Evolutionary conservation across 495 filamentous ascomycete genomes (phyloP).

Genomic region (Penicillium fimorum): DNA sequence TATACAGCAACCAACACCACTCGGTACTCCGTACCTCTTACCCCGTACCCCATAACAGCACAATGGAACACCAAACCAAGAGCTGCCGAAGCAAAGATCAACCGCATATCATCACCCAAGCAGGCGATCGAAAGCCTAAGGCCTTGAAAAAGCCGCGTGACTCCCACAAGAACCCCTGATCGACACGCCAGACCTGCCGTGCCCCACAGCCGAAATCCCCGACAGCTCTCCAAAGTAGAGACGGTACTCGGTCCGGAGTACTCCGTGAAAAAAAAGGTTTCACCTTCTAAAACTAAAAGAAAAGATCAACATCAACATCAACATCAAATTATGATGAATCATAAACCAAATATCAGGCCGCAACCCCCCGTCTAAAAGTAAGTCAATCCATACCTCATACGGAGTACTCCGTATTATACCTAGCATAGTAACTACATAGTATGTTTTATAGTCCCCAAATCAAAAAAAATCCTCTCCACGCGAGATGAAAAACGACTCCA

Average conservation of each 20-base stretch:
- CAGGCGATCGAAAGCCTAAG: slow-evolving; percentile 5
- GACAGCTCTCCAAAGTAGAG: background rate
- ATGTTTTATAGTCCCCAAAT: no score
- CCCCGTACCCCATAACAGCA: background rate
- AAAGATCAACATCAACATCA: background rate
- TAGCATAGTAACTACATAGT: no score
- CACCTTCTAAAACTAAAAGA: background rate
- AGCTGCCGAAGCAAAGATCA: background rate
- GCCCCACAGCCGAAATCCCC: background rate
- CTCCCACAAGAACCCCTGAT: slow-evolving; percentile 6
- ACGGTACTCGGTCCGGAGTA: background rate
- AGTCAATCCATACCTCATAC: background rate
- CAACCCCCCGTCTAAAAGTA: background rate
- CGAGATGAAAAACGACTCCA: no score
- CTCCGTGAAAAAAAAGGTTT: background rate
- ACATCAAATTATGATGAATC: background rate
- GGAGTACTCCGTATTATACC: no score
- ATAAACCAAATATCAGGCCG: background rate
- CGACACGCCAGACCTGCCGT: slow-evolving; percentile 3
- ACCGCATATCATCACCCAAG: slow-evolving; percentile 7
- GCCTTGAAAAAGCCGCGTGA: slow-evolving; percentile 7
- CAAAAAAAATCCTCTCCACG: background rate
- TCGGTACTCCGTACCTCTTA: background rate
- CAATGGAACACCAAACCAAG: background rate
- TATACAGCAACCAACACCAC: background rate